phyloP scores from a whole-genome alignment of 257 asterid species.

The Salvia miltiorrhiza region DNA sequence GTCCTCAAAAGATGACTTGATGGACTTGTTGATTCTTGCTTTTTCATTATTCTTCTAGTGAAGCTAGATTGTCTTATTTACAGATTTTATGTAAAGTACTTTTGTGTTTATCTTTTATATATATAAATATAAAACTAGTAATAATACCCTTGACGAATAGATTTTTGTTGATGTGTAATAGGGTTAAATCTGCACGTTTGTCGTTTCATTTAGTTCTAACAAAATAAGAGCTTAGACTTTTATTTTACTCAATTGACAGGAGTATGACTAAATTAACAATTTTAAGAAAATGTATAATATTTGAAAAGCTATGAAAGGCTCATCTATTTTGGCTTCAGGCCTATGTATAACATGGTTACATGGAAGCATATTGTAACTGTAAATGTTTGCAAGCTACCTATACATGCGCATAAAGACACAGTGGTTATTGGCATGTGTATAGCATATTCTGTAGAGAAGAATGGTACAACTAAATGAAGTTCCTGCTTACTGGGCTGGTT shows the following conservation, averaged over 20 bases:
- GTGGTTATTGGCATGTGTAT: neutral
- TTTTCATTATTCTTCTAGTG: neutral
- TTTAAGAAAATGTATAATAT: neutral
- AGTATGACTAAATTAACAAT: no score
- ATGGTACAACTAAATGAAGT: neutral
- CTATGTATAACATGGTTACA: neutral
- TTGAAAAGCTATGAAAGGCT: neutral
- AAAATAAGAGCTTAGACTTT: no score
- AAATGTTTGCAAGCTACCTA: neutral
- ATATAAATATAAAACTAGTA: neutral
- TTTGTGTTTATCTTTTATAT: neutral
- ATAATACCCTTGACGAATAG: no score
- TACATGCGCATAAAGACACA: neutral
- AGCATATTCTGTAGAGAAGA: neutral
- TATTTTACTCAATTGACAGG: no score
- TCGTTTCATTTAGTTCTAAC: no score
- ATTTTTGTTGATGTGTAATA: neutral
- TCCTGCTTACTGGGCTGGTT: neutral
- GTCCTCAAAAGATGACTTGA: neutral
- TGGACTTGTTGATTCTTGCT: neutral
- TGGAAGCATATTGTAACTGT: neutral
- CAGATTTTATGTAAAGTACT: neutral
- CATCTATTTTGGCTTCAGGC: neutral
- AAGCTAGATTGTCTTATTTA: neutral
- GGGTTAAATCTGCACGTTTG: neutral